phyloP scores from a whole-genome alignment of 352 stramenopile species.

The Pythium phragmiticola region DNA sequence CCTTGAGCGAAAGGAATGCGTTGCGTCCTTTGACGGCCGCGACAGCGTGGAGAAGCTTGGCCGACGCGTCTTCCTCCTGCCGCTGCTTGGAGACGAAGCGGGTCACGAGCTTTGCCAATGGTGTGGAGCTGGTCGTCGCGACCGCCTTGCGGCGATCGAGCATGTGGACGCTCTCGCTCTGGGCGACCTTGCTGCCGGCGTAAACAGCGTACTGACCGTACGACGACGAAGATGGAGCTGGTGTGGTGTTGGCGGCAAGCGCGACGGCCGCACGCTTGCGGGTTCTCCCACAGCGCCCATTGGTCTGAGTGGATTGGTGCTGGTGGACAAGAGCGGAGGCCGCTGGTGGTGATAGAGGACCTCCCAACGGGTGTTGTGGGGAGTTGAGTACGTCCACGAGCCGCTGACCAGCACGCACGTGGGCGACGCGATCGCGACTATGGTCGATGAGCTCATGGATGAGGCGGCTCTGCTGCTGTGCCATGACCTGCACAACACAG shows the following conservation, averaged over 20 bases:
- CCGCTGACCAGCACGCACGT: conserved; percentile 52
- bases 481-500: not conserved
- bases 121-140: conserved; percentile 19
- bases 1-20: conserved; percentile 28
- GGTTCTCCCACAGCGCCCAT: conserved; percentile 13
- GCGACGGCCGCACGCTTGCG: conserved; percentile 27
- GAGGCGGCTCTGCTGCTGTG: conserved; percentile 38
- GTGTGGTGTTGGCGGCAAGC: not conserved
- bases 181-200: conserved; percentile 41
- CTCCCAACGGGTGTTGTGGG: not conserved
- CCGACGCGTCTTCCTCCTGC: not conserved
- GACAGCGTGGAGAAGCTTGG: conserved; percentile 16
- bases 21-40: conserved; percentile 19
- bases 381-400: conserved; percentile 40
- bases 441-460: conserved; percentile 62
- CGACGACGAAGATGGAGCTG: conserved; percentile 5
- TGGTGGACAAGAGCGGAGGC: conserved; percentile 8
- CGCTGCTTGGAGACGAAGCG: not conserved
- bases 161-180: conserved; percentile 36
- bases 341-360: not conserved
- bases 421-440: conserved; percentile 52
- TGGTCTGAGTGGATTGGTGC: conserved; percentile 1
- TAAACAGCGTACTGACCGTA: conserved; percentile 45
- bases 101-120: conserved; percentile 37
- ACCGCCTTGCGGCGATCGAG: conserved; percentile 46